A percentile compares a stretch with the other conserved stretches of the same genome.
Evolutionary conservation across 1,139 yeast genomes (phyloP).

Genomic region (Nakaseomyces uthaithaninus): DNA sequence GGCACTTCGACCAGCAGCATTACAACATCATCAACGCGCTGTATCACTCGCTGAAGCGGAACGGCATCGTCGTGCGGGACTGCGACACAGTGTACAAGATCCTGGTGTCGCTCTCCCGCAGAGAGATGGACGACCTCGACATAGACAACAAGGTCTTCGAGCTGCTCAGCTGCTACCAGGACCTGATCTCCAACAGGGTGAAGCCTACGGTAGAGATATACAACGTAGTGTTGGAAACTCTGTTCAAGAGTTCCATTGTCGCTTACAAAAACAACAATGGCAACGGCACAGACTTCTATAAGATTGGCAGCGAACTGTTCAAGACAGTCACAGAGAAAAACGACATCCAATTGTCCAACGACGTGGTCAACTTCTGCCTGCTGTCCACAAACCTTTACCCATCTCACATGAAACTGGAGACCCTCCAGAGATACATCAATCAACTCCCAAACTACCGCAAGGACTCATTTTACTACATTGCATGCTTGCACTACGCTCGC

Average conservation of each 20-base stretch:
- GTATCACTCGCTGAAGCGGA: slow-evolving; percentile 36
- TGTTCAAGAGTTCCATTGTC: slow-evolving; percentile 44
- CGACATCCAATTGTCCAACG: slow-evolving; percentile 30
- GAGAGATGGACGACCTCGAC: slow-evolving; percentile 36
- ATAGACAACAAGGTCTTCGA: slow-evolving; percentile 47
- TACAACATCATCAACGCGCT: slow-evolving; percentile 33
- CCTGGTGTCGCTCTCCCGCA: slow-evolving; percentile 31
- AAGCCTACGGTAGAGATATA: slow-evolving; percentile 52
- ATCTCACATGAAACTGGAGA: slow-evolving; percentile 20
- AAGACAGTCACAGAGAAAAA: slow-evolving; percentile 37
- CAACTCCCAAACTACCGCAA: slow-evolving; percentile 24
- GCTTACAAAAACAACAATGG: slow-evolving; percentile 31
- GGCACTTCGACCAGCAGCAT: slow-evolving; percentile 21
- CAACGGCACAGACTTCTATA: slow-evolving; percentile 50
- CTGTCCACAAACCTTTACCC: slow-evolving; percentile 34
- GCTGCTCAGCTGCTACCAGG: slow-evolving; percentile 59
- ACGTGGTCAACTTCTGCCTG: slow-evolving; percentile 29
- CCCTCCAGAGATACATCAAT: slow-evolving; percentile 21
- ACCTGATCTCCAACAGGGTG: slow-evolving; percentile 42
- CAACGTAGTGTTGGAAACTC: slow-evolving; percentile 42
- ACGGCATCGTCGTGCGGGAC: slow-evolving; percentile 31
- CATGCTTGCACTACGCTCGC: slow-evolving; percentile 32
- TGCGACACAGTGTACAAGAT: slow-evolving; percentile 30
- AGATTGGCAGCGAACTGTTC: slow-evolving; percentile 55
- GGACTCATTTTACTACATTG: slow-evolving; percentile 31